A percentile compares a stretch with the other conserved stretches of the same genome.
Evolutionary conservation across 192 early-diverging fungal genomes (phyloP).

Genomic region (Radiomyces spectabilis): DNA sequence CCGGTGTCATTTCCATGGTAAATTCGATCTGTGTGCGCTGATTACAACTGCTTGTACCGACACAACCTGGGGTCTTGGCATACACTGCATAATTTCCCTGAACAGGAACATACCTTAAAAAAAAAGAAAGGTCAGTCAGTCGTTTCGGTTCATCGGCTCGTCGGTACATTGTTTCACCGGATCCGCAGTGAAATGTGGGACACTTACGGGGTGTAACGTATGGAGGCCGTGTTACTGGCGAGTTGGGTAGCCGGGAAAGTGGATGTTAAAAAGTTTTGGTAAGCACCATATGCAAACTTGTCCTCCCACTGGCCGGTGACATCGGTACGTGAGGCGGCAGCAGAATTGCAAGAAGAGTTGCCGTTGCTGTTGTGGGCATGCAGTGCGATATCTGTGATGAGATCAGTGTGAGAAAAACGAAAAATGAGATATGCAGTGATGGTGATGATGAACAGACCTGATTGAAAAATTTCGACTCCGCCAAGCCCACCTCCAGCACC

Average conservation of each 20-base stretch:
- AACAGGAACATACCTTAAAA: conserved; percentile 15
- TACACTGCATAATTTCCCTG: conserved; percentile 23
- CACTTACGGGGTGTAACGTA: conserved; percentile 23
- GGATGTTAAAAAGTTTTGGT: conserved; percentile 10
- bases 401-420: background rate
- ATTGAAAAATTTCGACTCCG: conserved; percentile 21
- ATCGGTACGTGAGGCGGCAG: background rate
- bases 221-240: conserved; percentile 1
- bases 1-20: conserved; percentile 7
- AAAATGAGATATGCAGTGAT: background rate
- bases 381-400: conserved; percentile 7
- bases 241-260: conserved; percentile 1
- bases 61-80: conserved; percentile 25
- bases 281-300: conserved; percentile 15
- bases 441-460: conserved; percentile 6
- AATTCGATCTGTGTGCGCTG: conserved; percentile 22
- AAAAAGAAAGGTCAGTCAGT: background rate
- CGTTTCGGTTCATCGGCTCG: too few species aligned
- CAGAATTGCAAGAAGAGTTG: background rate
- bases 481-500: conserved; percentile 19
- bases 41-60: conserved; percentile 9
- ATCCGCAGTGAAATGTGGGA: background rate
- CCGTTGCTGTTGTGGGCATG: background rate
- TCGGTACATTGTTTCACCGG: too few species aligned
- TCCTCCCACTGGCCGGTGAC: conserved; percentile 16